phyloP scores from a whole-genome alignment of 2,329 filamentous ascomycete genomes.

The Aspergillaceae sp. region DNA sequence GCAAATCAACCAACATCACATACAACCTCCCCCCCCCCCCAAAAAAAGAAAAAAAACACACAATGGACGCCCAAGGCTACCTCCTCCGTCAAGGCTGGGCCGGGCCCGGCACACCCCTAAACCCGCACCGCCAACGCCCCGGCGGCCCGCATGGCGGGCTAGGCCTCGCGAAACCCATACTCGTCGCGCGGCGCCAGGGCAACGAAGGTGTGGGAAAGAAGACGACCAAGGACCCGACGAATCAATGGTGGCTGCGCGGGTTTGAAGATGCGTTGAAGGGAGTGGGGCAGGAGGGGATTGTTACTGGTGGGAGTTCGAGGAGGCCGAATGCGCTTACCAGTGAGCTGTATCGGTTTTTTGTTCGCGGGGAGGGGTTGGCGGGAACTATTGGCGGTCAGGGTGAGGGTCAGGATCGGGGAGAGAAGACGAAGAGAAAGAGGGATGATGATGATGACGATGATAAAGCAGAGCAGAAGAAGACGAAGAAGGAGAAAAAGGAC shows the following conservation, averaged over 20 bases:
- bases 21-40: neutral
- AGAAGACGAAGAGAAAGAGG: conserved; percentile 30
- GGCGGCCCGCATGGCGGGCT: conserved; percentile 51
- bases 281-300: conserved; percentile 53
- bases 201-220: conserved; percentile 75
- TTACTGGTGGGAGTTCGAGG: conserved; percentile 47
- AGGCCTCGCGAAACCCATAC: conserved; percentile 73
- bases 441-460: conserved; percentile 21
- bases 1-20: neutral
- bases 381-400: conserved; percentile 49
- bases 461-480: conserved; percentile 13
- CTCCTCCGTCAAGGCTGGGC: conserved; percentile 84
- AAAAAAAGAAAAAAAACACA: neutral
- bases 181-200: conserved; percentile 74
- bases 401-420: conserved; percentile 6
- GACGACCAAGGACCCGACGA: conserved; percentile 52
- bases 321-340: conserved; percentile 37
- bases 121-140: conserved; percentile 45
- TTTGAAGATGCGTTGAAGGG: conserved; percentile 86
- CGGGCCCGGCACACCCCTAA: conserved; percentile 78
- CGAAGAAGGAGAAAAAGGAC: conserved; percentile 10
- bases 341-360: conserved; percentile 72
- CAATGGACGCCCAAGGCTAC: conserved; percentile 77
- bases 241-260: conserved; percentile 96
- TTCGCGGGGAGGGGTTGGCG: conserved; percentile 66